Base-by-base conservation (phyloP, 1,139 yeast genomes). In the Pichia sp. region DNA sequence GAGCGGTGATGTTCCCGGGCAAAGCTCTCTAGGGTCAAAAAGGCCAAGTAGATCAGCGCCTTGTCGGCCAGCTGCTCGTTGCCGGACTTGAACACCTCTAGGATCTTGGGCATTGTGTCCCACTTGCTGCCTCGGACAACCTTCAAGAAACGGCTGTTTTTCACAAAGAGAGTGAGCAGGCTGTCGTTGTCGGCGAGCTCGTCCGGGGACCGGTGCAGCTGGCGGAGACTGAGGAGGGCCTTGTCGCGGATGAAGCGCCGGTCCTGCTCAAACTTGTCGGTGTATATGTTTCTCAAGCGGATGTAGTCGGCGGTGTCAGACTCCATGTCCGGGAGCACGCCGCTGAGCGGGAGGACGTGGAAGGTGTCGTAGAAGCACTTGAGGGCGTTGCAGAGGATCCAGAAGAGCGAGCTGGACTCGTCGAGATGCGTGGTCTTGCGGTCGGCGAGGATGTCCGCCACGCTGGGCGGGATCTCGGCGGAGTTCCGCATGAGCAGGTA, bases 251-350 rank as follows among this genome's bases (percentile, higher is more conserved):
- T 77, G 30, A 57, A 54, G 5, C 62, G 56, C 49, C 75, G 72
- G 66, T 90, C 97, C 2, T 58, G 50, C 5, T 62, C 58, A 1
- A 90, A 86, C 63, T 86, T 87, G 1, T 69, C 71, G 23, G 75
- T 71, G 66, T 87, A 90, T 15, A 89, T 63, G 0, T 67, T 67
- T 64, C 85, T 88, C 52, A 93, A 69, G 6, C 64, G 67, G 8
- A 85, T 75, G 66, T 87, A 93, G 53, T 76, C 76, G 13, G 70
- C 70, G 0, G 97, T 85, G 60, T 84, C 84, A 0, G 96, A 81
- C 38, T 88, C 87, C 97, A 93, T 92, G 68, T 92, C 98, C 0
- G 97, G 97, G 11, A 92, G 67, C 1, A 75, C 78, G 0, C 96
- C 97, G 2, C 86, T 76, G 2, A 90, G 72, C 0, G 97, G 97